Base-by-base conservation (phyloP, 2,329 filamentous ascomycete genomes). In the Colletotrichum magnum region DNA sequence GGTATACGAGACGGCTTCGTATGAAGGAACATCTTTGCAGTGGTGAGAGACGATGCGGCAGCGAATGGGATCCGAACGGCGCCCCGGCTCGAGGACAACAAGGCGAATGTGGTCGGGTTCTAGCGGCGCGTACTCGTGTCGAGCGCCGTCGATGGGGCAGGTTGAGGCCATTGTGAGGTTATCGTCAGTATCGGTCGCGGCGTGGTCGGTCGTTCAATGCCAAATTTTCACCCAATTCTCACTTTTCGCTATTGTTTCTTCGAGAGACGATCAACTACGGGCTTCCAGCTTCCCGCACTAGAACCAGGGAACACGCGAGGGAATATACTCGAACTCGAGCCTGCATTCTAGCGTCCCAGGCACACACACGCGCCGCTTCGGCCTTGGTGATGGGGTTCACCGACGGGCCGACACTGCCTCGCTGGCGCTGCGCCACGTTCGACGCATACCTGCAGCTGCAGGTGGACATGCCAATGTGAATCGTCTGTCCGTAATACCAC, bases 1-100 rank as follows among this genome's bases (percentile, higher is more conserved):
- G 24, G 50, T 50, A 39, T 62, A 56, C 1, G 64, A 67, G 26
- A 67, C 12, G 10, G 64, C 64, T 28, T 67, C 58, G 32, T 67
- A 67, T 1, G 41, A 21, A 12, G 52, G 50, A 0, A 39, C 50
- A 9, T 67, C 58, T 24, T 16, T 48, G 39, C 39, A 57, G 26
- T 24, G 15, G 21, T 28, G 39, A 9, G 54, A 43, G 3, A 52
- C 12, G 26, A 65, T 59, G 32, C 54, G 62, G 18, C 53, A 58
- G 45, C 39, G n/a, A 24, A 65, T 7, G 3, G 15, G 54, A 24
- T 59, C 45, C 7, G 53, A 65, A 1, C 1, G 1, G 0, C 2
- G 9, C 18, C 50, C 36, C 9, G 62, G 47, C 24, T 58, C 62
- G 15, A 65, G 62, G 28, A 59, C 47, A 0, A 59, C 47, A 5